Evolutionary conservation across 2,329 filamentous ascomycete species (phyloP).

Genomic region (Ophiostoma perfectum): DNA sequence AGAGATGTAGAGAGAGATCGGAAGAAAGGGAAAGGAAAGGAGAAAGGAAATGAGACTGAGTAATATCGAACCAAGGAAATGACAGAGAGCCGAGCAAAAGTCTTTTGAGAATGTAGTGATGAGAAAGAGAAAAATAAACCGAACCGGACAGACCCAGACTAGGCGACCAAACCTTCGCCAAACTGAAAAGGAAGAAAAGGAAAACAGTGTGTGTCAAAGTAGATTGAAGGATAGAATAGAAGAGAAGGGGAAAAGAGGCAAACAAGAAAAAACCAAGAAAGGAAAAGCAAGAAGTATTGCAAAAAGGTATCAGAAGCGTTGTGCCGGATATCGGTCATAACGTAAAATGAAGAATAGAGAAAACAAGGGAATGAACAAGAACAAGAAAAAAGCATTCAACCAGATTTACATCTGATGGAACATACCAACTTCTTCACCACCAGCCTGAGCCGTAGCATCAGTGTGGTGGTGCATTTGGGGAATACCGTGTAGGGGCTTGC

Average conservation of each 20-base stretch:
- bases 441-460: conserved; percentile 59
- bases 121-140: conserved; percentile 16
- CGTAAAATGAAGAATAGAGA: conserved; percentile 26
- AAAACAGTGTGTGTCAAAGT: background rate
- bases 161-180: conserved; percentile 23
- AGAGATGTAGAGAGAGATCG: conserved; percentile 8
- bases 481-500: conserved; percentile 63
- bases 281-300: conserved; percentile 28
- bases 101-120: conserved; percentile 12
- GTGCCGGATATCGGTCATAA: conserved; percentile 25
- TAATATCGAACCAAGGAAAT: conserved; percentile 26
- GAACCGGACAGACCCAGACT: conserved; percentile 28
- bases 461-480: conserved; percentile 71
- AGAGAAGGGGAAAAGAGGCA: conserved; percentile 21
- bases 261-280: conserved; percentile 14
- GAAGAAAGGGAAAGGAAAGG: background rate
- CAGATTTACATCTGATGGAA: conserved; percentile 82
- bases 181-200: background rate
- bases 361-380: conserved; percentile 10
- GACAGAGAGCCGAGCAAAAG: conserved; percentile 26
- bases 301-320: conserved; percentile 31
- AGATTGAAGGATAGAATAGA: conserved; percentile 17
- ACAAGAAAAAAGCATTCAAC: conserved; percentile 22
- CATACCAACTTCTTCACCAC: conserved; percentile 92
- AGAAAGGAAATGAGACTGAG: conserved; percentile 6